Base-by-base conservation (phyloP, 768 basidiomycete species). In the Kwoniella mangroviensis region DNA sequence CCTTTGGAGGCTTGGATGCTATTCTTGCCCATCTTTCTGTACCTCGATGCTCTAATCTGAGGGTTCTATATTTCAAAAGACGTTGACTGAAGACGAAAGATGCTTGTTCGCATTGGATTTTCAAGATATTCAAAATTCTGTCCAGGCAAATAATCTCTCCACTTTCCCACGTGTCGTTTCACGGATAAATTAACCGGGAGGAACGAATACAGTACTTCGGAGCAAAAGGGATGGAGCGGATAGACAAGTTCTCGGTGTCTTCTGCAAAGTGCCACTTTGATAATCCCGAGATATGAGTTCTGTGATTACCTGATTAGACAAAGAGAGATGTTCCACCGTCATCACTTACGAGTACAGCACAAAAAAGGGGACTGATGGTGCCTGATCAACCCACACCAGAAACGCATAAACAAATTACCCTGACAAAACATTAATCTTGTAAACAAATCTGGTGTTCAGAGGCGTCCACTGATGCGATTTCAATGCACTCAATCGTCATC, bases 1-100 rank as follows among this genome's bases (percentile, higher is more conserved):
- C 68, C 69, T 58, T 69, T 73, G 45, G 41, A 60, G 2, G 52
- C 43, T 40, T 73, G 65, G n/a, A 65, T 69, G 34, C 34, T 34
- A 61, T 68, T 67, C 68, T 74, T 73, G 41, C 55, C 65, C 70
- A 68, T 70, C 24, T 57, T 71, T 15, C 22, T 62, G 49, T 56
- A 0, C 34, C 9, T 34, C 9, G 5, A 34, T 34, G 9, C 6
- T 34, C 6, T 7, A 34, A 4, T 26, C 26, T 34, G 6, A 4
- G 34, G 34, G 34, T 34, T 5, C 34, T 34, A 34, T 34, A 34
- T 4, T 5, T 34, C 6, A 34, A 34, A 6, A 5, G 6, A 34
- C 34, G 34, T 34, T 7, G 34, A 34, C 34, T 34, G 34, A 7
- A 34, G 34, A 34, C 34, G 34, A 34, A 7, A 34, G 34, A 34